Base-by-base conservation (phyloP, 2,329 filamentous ascomycete species). In the Colletotrichum sp. region DNA sequence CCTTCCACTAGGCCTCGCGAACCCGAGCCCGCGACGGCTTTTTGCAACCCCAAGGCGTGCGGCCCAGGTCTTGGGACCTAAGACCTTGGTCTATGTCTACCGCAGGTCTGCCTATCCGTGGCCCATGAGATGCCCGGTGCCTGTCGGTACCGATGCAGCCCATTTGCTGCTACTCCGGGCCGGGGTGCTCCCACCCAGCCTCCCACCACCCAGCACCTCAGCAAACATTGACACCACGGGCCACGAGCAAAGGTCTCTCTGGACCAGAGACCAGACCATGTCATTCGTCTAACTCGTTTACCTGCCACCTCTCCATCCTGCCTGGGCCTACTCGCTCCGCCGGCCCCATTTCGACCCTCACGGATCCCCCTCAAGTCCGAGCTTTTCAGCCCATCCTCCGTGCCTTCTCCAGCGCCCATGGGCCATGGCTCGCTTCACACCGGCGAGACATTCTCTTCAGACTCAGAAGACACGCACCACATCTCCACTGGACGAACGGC, bases 181-280 rank as follows among this genome's bases (percentile, higher is more conserved):
- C 72, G 69, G 71, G 66, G 44, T 27, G 36, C 32, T 55, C 52
- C 7, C 36, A 25, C 63, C 72, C 72, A 75, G 55, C 72, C 72
- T 59, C 71, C 30, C 72, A 52, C 52, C 8, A 30, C 44, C 16
- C n/a, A 57, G 44, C 16, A 22, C 32, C 52, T 68, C 52, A 36
- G 25, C 61, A 75, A 75, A 72, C 72, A 74, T 72, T 36, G 68
- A 60, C 60, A 72, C 60, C 72, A 74, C 68, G 36, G 68, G n/a
- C 68, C n/a, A 52, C n/a, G 44, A 13, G n/a, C 44, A 52, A 25
- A 52, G 44, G 44, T 52, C 44, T 48, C 44, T 48, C 44, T 48
- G 44, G 44, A 13, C 44, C 44, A 48, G 44, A 48, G 44, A 48
- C 44, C 44, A 48, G 44, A 48, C 59, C 68, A 72, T 36, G 52